Evolutionary conservation across 495 filamentous ascomycete species (phyloP), one percentile per base, ranked within the genome.

Genomic region (Hypoxylon fragiforme): DNA sequence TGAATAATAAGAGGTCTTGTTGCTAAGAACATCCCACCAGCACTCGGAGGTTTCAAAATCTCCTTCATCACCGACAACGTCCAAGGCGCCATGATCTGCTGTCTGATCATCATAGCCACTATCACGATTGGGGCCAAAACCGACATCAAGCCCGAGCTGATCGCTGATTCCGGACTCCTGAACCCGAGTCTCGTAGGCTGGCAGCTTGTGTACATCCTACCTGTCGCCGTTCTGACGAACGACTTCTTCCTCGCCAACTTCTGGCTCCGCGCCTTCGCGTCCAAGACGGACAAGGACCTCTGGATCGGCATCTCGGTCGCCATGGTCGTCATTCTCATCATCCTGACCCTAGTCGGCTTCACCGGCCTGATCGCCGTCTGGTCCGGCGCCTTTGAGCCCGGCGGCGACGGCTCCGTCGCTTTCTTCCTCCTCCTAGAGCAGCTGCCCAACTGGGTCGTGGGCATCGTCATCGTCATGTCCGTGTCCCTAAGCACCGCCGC

Each of bases 241-340:
- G 80, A 88, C 67, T 88, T 91, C 74, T 91, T 91, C 70, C 71
- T 90, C 24, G 87, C 86, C 42, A 81, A 80, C 52, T 89, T 87
- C 72, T 91, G 87, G 87, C 81, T 90, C 60, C 84, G 87, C 40
- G 87, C 88, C n/a, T 91, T 91, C 64, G 85, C 87, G 15, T 85
- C 85, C 49, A 85, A 83, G 61, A 86, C 86, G 0, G 88, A 91
- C 71, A 83, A 75, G 50, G 88, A 90, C 57, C 79, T 91, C n/a
- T 81, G 78, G 73, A 74, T 88, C 44, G 87, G 87, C 8, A 76
- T 86, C 24, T 74, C 74, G n/a, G 70, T 87, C 13, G 87, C 88
- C 14, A 77, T 80, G 9, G 65, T 83, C 6, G 79, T 71, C 40
- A 77, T 86, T 26, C 76, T 86, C 30, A 64, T 82, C 43, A 81